Percentiles rank a stretch among this genome's conserved stretches.
These are phyloP conservation scores for Cryphonectria naterciae DNA, from an alignment of 2,329 filamentous ascomycete genomes.

Conservation along the genomic window DNA sequence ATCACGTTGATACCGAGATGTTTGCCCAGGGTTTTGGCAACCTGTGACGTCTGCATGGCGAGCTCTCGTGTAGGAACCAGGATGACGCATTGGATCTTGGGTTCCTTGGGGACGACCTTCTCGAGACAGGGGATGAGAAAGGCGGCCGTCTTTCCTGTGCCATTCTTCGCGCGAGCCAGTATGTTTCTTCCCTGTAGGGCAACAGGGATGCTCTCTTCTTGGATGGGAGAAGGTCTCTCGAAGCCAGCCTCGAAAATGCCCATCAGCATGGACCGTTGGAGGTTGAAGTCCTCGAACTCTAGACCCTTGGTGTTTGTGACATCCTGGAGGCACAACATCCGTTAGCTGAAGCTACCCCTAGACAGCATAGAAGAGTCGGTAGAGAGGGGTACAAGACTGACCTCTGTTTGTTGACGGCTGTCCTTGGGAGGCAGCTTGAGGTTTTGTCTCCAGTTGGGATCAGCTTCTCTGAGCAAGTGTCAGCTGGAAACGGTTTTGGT, in stretches of 20 bases:
- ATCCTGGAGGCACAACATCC: constrained; percentile 69
- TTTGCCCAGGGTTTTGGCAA: constrained; percentile 98
- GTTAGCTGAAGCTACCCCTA: constrained; percentile 13
- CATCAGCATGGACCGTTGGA: constrained; percentile 96
- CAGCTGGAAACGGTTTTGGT: constrained; percentile 31
- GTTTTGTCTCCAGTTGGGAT: constrained; percentile 74
- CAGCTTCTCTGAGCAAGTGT: constrained; percentile 52
- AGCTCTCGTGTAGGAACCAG: constrained; percentile 96
- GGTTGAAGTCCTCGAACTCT: constrained; percentile 95
- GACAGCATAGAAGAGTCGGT: background rate
- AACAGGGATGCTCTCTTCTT: constrained; percentile 98
- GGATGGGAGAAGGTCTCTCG: constrained; percentile 97
- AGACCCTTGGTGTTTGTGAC: constrained; percentile 97
- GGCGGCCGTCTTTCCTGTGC: constrained; percentile 96
- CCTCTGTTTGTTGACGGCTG: constrained; percentile 80
- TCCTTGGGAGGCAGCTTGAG: constrained; percentile 76
- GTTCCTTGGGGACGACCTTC: constrained; percentile 93
- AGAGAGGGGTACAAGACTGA: constrained; percentile 40
- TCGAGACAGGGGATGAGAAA: constrained; percentile 96
- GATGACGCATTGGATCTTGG: constrained; percentile 95
- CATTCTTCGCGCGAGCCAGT: constrained; percentile 95
- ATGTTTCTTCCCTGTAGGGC: constrained; percentile 94
- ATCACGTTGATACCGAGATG: constrained; percentile 97
- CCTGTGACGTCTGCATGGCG: constrained; percentile 96
- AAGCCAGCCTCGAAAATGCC: constrained; percentile 99